Conservation (phyloP, 208 protist genomes). For the Leishmania amazonensis region DNA sequence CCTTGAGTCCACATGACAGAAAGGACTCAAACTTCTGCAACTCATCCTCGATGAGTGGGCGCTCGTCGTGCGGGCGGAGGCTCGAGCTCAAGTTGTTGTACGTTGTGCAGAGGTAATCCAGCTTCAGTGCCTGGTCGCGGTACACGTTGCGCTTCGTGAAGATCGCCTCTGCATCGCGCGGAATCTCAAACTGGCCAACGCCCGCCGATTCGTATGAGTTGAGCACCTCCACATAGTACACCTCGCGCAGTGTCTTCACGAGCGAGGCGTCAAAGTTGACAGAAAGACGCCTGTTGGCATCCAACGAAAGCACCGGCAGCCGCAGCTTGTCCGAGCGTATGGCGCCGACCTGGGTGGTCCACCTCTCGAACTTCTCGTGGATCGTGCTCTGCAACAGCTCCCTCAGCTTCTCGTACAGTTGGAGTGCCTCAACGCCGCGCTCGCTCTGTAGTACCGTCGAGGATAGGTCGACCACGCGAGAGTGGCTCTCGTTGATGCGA, state of each 20-base stretch:
- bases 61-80: conserved; percentile 92
- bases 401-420: conserved; percentile 84
- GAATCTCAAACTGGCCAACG: conserved; percentile 79
- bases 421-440: conserved; percentile 75
- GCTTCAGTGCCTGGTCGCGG: conserved; percentile 91
- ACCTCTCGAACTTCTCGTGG: conserved; percentile 84
- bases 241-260: conserved; percentile 95
- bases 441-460: conserved; percentile 83
- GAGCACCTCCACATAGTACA: conserved; percentile 96
- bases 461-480: conserved; percentile 72
- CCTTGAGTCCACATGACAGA: conserved; percentile 65
- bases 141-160: conserved; percentile 92
- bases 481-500: conserved; percentile 93
- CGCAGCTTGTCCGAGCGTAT: conserved; percentile 95
- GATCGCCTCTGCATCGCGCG: conserved; percentile 81
- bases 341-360: conserved; percentile 88
- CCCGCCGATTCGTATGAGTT: conserved; percentile 80
- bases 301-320: conserved; percentile 87
- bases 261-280: conserved; percentile 98
- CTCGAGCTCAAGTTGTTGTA: conserved; percentile 94
- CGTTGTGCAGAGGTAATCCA: conserved; percentile 93
- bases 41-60: conserved; percentile 90
- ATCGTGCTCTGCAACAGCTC: conserved; percentile 71
- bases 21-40: conserved; percentile 87
- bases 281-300: conserved; percentile 52